Conservation (phyloP, 805 yeast genomes). For the Komagataella ulmi region DNA sequence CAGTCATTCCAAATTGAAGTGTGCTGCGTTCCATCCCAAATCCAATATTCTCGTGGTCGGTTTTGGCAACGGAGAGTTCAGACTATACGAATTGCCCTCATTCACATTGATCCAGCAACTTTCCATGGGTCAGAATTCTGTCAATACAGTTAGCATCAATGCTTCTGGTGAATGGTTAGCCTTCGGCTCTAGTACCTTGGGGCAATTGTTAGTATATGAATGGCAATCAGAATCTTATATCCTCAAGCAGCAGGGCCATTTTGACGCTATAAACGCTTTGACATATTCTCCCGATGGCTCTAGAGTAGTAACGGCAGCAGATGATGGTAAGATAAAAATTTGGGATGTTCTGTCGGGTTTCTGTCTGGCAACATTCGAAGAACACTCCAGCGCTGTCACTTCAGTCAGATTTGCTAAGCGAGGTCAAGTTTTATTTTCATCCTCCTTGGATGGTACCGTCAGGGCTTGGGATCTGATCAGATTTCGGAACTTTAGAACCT, state of each 20-base stretch:
- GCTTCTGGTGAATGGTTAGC: slow-evolving; percentile 93
- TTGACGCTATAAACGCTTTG: slow-evolving; percentile 74
- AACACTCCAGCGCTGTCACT: slow-evolving; percentile 82
- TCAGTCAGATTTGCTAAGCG: slow-evolving; percentile 76
- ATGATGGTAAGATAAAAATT: slow-evolving; percentile 91
- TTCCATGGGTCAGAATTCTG: slow-evolving; percentile 83
- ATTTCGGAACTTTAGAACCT: slow-evolving; percentile 87
- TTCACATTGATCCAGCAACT: slow-evolving; percentile 74
- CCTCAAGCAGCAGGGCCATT: slow-evolving; percentile 94
- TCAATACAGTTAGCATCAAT: slow-evolving; percentile 72
- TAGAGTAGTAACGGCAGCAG: slow-evolving; percentile 83
- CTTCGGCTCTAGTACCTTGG: slow-evolving; percentile 79
- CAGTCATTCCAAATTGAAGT: slow-evolving; percentile 57
- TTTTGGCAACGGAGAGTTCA: slow-evolving; percentile 79
- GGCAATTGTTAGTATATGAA: slow-evolving; percentile 94
- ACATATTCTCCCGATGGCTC: slow-evolving; percentile 94
- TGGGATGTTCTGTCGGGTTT: slow-evolving; percentile 95
- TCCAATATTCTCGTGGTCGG: slow-evolving; percentile 77
- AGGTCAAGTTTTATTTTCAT: slow-evolving; percentile 84
- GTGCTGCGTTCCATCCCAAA: slow-evolving; percentile 71
- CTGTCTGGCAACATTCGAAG: slow-evolving; percentile 82
- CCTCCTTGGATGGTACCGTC: slow-evolving; percentile 92
- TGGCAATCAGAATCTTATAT: slow-evolving; percentile 98
- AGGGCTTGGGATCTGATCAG: slow-evolving; percentile 94
- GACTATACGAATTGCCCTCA: slow-evolving; percentile 76